phyloP scores from a whole-genome alignment of 768 basidiomycete species.

The Tylopilus balloui region DNA sequence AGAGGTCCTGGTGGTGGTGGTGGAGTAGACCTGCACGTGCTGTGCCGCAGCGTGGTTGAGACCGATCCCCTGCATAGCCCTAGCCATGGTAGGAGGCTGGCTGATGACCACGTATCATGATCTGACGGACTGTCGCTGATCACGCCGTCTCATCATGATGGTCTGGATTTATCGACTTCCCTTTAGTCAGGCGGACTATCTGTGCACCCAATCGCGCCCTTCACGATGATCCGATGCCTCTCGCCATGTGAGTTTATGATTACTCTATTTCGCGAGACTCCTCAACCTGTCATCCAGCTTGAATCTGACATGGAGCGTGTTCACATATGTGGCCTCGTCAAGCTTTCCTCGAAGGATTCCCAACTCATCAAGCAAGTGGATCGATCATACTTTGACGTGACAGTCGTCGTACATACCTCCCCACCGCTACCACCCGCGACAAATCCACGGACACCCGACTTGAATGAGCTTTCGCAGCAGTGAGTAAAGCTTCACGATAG shows the following conservation, averaged over 20 bases:
- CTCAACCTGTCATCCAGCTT: constrained; percentile 3
- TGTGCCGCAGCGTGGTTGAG: not conserved
- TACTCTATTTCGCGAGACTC: not conserved
- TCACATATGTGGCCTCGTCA: not conserved
- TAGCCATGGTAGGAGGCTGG: no score
- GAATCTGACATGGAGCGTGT: constrained; percentile 6
- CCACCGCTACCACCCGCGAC: not conserved
- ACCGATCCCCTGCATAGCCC: not conserved
- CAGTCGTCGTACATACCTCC: constrained; percentile 18
- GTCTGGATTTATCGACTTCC: no score
- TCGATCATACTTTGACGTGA: not conserved
- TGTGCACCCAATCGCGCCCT: no score
- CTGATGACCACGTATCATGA: no score
- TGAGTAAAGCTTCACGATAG: constrained; percentile 1
- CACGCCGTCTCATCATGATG: no score
- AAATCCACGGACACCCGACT: not conserved
- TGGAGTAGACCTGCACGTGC: constrained; percentile 7
- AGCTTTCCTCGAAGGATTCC: constrained; percentile 11
- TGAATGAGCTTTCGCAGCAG: constrained; percentile 6
- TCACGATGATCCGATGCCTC: constrained; percentile 24
- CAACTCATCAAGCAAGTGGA: constrained; percentile 6
- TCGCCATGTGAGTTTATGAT: constrained; percentile 15
- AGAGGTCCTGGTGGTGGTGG: not conserved
- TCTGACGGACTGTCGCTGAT: no score
- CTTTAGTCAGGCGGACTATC: no score